Percentiles rank a stretch among this genome's conserved stretches.
These are phyloP conservation scores for Neospora caninum DNA, from an alignment of 169 alveolate species.

Conservation along the genomic window DNA sequence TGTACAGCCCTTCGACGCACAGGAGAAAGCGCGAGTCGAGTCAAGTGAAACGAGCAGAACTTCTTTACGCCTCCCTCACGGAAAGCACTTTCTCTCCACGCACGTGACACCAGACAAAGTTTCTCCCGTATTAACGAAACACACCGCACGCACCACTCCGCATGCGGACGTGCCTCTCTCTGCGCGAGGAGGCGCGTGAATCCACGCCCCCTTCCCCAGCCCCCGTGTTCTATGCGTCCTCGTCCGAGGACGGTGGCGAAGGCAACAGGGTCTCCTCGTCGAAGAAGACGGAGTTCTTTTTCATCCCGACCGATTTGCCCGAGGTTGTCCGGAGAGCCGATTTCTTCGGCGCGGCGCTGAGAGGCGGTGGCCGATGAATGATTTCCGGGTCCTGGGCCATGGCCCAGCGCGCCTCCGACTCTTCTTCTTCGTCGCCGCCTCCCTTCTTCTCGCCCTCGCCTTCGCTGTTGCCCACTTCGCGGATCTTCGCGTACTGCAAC, in stretches of 20 bases:
- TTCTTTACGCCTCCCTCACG: too few relatives aligned
- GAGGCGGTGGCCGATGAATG: slow-evolving; percentile 63
- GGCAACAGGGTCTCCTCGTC: slow-evolving; percentile 66
- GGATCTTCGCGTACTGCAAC: slow-evolving; percentile 47
- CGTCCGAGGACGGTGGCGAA: slow-evolving; percentile 63
- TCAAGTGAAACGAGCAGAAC: too few relatives aligned
- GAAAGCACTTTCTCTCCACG: neutral
- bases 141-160: neutral
- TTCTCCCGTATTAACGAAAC: neutral
- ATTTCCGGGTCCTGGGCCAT: slow-evolving; percentile 60
- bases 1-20: too few relatives aligned
- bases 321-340: slow-evolving; percentile 43
- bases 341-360: slow-evolving; percentile 26
- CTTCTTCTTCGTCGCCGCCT: slow-evolving; percentile 35
- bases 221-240: slow-evolving; percentile 9
- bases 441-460: neutral
- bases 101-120: neutral
- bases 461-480: neutral
- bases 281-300: slow-evolving; percentile 59
- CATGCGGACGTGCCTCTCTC: neutral
- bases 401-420: slow-evolving; percentile 54
- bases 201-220: neutral
- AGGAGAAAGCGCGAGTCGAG: too few relatives aligned
- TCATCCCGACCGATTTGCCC: slow-evolving; percentile 13
- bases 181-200: neutral